Evolutionary conservation across 2,329 filamentous ascomycete genomes (phyloP).

Genomic region (Aspergillus ustus): DNA sequence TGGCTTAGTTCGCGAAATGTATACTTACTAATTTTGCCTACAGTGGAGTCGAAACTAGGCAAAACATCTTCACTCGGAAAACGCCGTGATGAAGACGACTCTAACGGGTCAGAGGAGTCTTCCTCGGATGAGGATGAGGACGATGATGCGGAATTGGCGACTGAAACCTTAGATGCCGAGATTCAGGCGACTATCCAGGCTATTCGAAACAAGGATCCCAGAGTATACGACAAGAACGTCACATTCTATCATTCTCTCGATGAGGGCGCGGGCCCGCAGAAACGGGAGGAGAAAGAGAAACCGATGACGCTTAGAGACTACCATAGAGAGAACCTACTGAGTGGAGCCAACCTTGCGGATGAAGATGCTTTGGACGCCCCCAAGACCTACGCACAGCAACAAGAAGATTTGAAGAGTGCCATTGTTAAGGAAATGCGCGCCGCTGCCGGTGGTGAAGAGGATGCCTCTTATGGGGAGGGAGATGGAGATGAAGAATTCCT

Average conservation of each 20-base stretch:
- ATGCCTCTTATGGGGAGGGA: constrained; percentile 52
- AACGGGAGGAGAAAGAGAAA: constrained; percentile 70
- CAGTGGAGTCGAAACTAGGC: constrained; percentile 88
- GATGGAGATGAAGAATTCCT: constrained; percentile 75
- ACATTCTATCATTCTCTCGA: constrained; percentile 77
- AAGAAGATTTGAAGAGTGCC: constrained; percentile 77
- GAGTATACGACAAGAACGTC: constrained; percentile 79
- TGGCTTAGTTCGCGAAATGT: neutral
- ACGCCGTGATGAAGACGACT: constrained; percentile 49
- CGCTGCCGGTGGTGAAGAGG: constrained; percentile 51
- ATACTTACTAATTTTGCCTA: constrained; percentile 10
- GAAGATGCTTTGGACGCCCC: constrained; percentile 53
- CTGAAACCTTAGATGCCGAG: constrained; percentile 81
- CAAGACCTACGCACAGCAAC: constrained; percentile 84
- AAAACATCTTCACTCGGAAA: constrained; percentile 48
- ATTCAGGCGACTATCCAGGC: constrained; percentile 86
- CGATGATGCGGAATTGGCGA: constrained; percentile 85
- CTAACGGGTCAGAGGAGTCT: constrained; percentile 65
- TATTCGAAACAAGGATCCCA: constrained; percentile 86
- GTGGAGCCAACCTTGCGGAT: constrained; percentile 66
- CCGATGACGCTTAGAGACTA: constrained; percentile 87
- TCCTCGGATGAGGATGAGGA: constrained; percentile 84
- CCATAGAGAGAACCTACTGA: constrained; percentile 85
- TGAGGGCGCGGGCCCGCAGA: constrained; percentile 48
- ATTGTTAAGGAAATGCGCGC: constrained; percentile 82